phyloP scores from a whole-genome alignment of 169 alveolate genomes.

The Plasmodium vinckei region DNA sequence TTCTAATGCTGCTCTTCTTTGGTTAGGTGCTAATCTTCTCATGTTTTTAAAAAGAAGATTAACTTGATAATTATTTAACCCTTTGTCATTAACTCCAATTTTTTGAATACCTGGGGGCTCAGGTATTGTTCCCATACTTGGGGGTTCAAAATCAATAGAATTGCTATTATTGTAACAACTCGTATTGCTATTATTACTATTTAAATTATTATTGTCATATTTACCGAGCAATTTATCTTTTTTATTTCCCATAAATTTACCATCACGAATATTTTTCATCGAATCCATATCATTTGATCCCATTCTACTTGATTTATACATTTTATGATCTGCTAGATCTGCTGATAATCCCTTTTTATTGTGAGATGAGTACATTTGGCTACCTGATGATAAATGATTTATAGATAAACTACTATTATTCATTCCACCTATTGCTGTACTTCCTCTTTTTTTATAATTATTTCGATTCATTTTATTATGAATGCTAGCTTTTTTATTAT shows the following conservation, averaged over 20 bases:
- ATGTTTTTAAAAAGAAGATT: slow-evolving; percentile 83
- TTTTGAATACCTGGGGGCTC: slow-evolving; percentile 88
- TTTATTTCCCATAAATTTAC: slow-evolving; percentile 10
- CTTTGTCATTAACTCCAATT: slow-evolving; percentile 84
- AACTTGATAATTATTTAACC: slow-evolving; percentile 84
- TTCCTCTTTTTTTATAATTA: slow-evolving; percentile 12
- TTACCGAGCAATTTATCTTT: slow-evolving; percentile 5
- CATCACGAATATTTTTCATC: slow-evolving; percentile 4
- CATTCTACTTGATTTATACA: slow-evolving; percentile 21
- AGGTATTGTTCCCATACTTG: slow-evolving; percentile 86
- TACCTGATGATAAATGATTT: slow-evolving; percentile 16
- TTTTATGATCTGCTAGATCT: not conserved
- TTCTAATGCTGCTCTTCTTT: slow-evolving; percentile 90
- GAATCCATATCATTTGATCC: not conserved
- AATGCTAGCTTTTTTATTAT: not conserved
- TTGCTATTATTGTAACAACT: not conserved
- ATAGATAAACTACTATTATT: slow-evolving; percentile 1
- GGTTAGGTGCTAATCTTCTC: slow-evolving; percentile 87
- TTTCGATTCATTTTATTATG: slow-evolving; percentile 7
- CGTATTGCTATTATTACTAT: slow-evolving; percentile 2
- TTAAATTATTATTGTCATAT: slow-evolving; percentile 5
- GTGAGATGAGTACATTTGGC: slow-evolving; percentile 18
- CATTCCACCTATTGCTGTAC: not conserved
- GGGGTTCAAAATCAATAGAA: slow-evolving; percentile 77
- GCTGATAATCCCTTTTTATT: slow-evolving; percentile 10